Evolutionary conservation across 2,329 filamentous ascomycete species (phyloP).

Genomic region (Lachnellula hyalina): DNA sequence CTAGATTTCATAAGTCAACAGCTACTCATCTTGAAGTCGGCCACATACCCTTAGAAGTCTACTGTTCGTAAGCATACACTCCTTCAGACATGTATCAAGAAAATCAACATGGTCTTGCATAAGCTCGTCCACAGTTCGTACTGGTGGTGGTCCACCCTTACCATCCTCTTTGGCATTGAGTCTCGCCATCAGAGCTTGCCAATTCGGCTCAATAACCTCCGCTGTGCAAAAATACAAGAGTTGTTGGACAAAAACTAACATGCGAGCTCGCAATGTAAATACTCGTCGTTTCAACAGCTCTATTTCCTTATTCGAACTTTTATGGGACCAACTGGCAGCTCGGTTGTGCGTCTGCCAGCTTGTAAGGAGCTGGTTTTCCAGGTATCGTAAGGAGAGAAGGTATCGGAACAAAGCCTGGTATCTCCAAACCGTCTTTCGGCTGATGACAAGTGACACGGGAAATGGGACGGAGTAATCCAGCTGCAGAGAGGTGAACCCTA

Average conservation of each 20-base stretch:
- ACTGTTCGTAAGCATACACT: conserved; percentile 95
- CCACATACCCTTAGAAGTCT: conserved; percentile 72
- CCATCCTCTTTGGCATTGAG: conserved; percentile 83
- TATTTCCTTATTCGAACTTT: conserved; percentile 63
- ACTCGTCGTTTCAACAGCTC: conserved; percentile 87
- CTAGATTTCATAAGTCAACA: conserved; percentile 30
- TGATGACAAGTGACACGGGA: conserved; percentile 86
- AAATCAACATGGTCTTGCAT: conserved; percentile 99
- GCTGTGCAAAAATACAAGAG: conserved; percentile 90
- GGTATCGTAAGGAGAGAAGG: conserved; percentile 78
- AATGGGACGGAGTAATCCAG: conserved; percentile 91
- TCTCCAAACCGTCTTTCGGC: conserved; percentile 83
- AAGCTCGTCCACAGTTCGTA: conserved; percentile 81
- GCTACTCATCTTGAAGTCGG: conserved; percentile 49
- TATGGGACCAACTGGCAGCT: conserved; percentile 71
- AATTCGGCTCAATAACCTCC: conserved; percentile 95
- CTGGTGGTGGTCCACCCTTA: conserved; percentile 42
- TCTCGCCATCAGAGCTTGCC: conserved; percentile 81
- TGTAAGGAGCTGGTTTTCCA: conserved; percentile 76
- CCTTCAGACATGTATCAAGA: conserved; percentile 89
- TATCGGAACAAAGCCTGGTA: conserved; percentile 94
- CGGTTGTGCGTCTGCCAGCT: conserved; percentile 86
- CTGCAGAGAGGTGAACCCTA: conserved; percentile 82
- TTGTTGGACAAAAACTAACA: conserved; percentile 94
- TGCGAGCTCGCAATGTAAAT: conserved; percentile 82